Percentiles rank a stretch among this genome's conserved stretches.
These are phyloP conservation scores for Xerocomus amazonicus DNA, from an alignment of 1,284 basidiomycete species.

Conservation along the genomic window DNA sequence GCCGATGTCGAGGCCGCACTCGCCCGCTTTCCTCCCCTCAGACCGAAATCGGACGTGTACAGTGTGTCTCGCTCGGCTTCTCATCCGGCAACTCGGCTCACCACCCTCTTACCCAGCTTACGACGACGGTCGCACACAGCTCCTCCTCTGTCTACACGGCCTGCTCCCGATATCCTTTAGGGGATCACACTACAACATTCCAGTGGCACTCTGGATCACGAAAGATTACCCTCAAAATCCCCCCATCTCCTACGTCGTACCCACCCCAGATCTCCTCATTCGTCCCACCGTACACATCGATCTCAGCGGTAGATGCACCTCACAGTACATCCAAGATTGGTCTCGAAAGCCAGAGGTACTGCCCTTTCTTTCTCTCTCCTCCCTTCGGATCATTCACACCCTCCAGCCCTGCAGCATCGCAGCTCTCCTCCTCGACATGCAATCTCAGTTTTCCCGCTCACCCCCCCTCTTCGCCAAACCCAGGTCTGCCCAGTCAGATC, in stretches of 20 bases:
- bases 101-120: constrained; percentile 55
- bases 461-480: constrained; percentile 94
- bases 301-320: constrained; percentile 72
- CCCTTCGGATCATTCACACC: constrained; percentile 10
- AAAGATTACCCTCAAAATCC: constrained; percentile 77
- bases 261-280: constrained; percentile 91
- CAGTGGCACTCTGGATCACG: constrained; percentile 85
- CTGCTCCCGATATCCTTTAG: constrained; percentile 86
- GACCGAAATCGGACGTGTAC: constrained; percentile 91
- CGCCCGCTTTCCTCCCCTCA: constrained; percentile 57
- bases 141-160: constrained; percentile 88
- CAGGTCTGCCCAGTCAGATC: constrained; percentile 26
- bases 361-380: constrained; percentile 24
- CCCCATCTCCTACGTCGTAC: constrained; percentile 92
- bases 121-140: constrained; percentile 90
- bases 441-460: constrained; percentile 75
- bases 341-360: constrained; percentile 77
- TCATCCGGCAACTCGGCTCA: neutral
- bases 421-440: constrained; percentile 68
- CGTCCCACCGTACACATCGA: constrained; percentile 76
- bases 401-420: constrained; percentile 65
- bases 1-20: constrained; percentile 69
- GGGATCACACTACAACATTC: constrained; percentile 86
- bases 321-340: constrained; percentile 78
- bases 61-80: constrained; percentile 44